Evolutionary conservation across 441 rosid species (phyloP).

Genomic region (Biscutella auriculata): DNA sequence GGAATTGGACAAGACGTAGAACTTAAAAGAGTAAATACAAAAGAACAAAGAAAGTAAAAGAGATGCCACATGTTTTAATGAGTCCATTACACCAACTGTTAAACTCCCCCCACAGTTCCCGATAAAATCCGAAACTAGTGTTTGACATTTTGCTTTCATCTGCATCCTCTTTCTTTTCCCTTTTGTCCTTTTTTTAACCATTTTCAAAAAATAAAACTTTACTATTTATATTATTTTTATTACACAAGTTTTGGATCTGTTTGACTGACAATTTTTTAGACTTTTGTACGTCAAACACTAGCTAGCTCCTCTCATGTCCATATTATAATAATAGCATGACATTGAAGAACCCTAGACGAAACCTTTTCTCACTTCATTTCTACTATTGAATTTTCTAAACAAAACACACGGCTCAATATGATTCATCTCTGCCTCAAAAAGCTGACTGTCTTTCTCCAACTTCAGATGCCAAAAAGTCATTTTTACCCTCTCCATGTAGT

Average conservation of each 20-base stretch:
- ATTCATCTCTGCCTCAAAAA: slow-evolving; percentile 11
- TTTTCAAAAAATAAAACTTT: background rate
- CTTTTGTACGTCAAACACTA: slow-evolving; percentile 19
- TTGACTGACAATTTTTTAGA: slow-evolving; percentile 23
- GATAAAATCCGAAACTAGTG: slow-evolving; percentile 39
- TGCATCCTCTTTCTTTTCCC: slow-evolving; percentile 21
- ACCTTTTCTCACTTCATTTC: background rate
- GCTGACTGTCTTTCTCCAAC: slow-evolving; percentile 17
- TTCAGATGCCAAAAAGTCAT: background rate
- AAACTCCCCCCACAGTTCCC: slow-evolving; percentile 37
- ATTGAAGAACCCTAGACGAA: slow-evolving; percentile 17
- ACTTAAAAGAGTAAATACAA: slow-evolving; percentile 18
- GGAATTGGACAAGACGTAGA: slow-evolving; percentile 20
- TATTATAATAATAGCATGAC: slow-evolving; percentile 20
- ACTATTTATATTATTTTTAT: background rate
- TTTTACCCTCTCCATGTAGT: background rate
- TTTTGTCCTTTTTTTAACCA: background rate
- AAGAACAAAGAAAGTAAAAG: slow-evolving; percentile 1
- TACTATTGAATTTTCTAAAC: background rate
- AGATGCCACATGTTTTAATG: slow-evolving; percentile 24
- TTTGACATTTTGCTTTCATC: slow-evolving; percentile 77
- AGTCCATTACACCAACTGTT: slow-evolving; percentile 28
- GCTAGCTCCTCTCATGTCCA: background rate
- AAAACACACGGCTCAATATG: slow-evolving; percentile 21
- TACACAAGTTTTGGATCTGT: slow-evolving; percentile 21